Base-by-base conservation (phyloP, 2,329 filamentous ascomycete species). In the Coniella vitis region DNA sequence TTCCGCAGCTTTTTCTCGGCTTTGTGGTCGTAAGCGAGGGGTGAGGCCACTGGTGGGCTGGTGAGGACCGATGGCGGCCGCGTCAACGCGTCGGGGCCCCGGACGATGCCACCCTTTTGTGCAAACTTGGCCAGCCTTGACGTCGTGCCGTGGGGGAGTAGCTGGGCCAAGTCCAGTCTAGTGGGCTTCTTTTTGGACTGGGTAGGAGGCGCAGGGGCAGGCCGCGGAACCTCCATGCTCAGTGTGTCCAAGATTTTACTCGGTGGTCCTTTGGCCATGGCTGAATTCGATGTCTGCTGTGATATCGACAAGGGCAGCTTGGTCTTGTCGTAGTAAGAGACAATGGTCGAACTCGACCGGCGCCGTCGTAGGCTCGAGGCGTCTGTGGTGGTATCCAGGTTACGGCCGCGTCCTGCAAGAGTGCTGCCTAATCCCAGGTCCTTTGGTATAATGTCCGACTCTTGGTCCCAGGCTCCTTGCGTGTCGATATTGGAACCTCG, bases 261-360 rank as follows among this genome's bases (percentile, higher is more conserved):
- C 0, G 76, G 74, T 4, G 73, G 59, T 3, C 75, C 76, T 55
- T 76, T 79, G 19, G 76, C 75, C 71, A 81, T 80, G 51, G 76
- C 73, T 1, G 76, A 78, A 38, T 69, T 73, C 0, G 76, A 79
- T 0, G 78, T 79, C 58, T 81, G 77, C 56, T 79, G 77, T 1
- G 76, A 78, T 52, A 79, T 72, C n/a, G 74, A 69, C 4, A 80
- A 66, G 10, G 76, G 75, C 41, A 76, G 68, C 56, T 76, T 78
- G 4, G 72, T 61, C 57, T 75, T 74, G 62, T 81, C 76, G 60
- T 81, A 81, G 61, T 73, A 77, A 1, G 76, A 77, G 29, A 67
- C 67, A 51, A 79, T 71, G n/a, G 76, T 79, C 4, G 76, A 78
- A 34, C 67, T 72, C 2, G 78, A 81, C 39, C 69, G 67, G 29